Base-by-base conservation (phyloP, 2,329 filamentous ascomycete genomes). In the Fusarium solani-melongenae region DNA sequence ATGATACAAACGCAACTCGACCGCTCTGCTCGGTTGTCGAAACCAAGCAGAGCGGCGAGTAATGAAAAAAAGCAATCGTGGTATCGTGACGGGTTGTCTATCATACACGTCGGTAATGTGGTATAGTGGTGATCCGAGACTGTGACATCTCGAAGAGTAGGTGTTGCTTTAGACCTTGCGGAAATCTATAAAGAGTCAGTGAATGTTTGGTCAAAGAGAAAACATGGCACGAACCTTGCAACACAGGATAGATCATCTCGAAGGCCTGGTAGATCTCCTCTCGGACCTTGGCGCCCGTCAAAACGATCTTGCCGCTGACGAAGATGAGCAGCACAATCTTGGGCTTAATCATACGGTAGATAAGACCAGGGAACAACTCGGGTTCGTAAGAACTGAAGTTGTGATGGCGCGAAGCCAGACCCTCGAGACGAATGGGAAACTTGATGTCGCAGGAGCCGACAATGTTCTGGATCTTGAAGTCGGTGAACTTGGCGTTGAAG, bases 381-480 rank as follows among this genome's bases (percentile, higher is more conserved):
- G 96, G 96, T 85, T 99, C 96, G 84, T 99, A 99, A 66, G 95
- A 98, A 85, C 94, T 97, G 91, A 98, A 99, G 87, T 98, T 98
- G 89, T 98, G 96, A 89, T 99, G 96, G 85, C 95, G 94, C 77
- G 93, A 96, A 17, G 96, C 96, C 82, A 99, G 88, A 85, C 96
- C 96, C 83, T 98, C 96, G 67, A 99, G 89, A 76, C 96, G 94
- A 78, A 99, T 98, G 62, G 96, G 96, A 86, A 99, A 99, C 89
- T 98, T 98, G 89, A 99, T 98, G 82, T 99, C 96, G 84, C 96
- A 98, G 69, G 95, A 98, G 74, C 96, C 96, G 76, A 99, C 96
- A 75, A 99, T 98, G 85, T 99, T 99, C 88, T 98, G 95, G 80
- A 99, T 99, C 90, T 98, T 99, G 88, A 99, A 99, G 84, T 99